Conservation (phyloP, 176 grass and related monocot species). For the Calamus simplicifolius region DNA sequence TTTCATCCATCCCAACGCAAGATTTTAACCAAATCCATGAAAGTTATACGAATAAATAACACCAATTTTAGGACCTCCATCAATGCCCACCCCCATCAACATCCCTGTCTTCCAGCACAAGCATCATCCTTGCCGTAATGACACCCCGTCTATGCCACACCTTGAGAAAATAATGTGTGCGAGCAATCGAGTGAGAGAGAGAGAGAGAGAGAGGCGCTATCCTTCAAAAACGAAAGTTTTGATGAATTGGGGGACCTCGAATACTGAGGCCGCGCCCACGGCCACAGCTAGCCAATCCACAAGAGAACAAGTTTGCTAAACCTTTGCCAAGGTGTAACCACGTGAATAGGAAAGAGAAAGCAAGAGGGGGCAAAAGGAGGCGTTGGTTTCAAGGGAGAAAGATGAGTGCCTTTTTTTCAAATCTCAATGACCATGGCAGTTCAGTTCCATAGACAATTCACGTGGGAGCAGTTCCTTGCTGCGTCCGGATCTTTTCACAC, state of each 20-base stretch:
- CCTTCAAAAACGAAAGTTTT: background rate
- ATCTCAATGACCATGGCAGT: background rate
- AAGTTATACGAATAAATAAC: background rate
- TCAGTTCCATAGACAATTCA: background rate
- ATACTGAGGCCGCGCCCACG: background rate
- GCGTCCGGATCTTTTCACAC: no score
- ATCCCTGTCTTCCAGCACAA: no score
- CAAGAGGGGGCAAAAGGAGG: background rate
- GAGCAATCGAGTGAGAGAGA: no score
- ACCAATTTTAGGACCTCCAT: no score
- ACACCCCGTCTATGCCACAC: no score
- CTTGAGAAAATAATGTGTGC: no score
- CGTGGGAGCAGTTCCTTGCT: conserved; percentile 4
- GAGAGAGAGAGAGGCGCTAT: background rate
- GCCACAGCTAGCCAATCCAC: background rate
- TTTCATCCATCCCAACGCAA: background rate
- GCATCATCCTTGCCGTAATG: no score
- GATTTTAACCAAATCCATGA: background rate
- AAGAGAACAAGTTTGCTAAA: conserved; percentile 4
- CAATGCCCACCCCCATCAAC: no score
- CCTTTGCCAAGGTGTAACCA: background rate
- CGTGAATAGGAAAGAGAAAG: conserved; percentile 14
- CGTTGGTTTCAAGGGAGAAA: conserved; percentile 3
- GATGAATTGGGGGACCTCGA: conserved; percentile 5
- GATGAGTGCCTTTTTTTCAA: conserved; percentile 5